A percentile compares a stretch with the other conserved stretches of the same genome.
Evolutionary conservation across 2,329 filamentous ascomycete genomes (phyloP).

Genomic region (Hypoxylon sp.): DNA sequence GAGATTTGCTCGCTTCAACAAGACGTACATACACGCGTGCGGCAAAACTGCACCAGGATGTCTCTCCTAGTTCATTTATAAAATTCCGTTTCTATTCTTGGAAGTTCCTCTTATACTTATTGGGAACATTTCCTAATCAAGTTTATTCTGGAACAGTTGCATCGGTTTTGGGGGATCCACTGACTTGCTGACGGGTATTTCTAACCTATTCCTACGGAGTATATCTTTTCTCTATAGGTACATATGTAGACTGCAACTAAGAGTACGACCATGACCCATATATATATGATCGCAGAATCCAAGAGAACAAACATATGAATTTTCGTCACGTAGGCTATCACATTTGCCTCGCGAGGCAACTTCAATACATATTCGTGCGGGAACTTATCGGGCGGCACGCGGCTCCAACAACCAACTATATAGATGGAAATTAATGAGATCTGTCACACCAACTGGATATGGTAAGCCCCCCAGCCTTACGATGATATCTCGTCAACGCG

Average conservation of each 20-base stretch:
- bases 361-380: constrained; percentile 19
- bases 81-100: constrained; percentile 43
- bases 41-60: constrained; percentile 38
- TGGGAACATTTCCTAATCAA: constrained; percentile 35
- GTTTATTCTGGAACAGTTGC: constrained; percentile 37
- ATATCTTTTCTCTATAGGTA: not conserved
- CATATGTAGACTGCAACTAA: constrained; percentile 1
- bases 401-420: constrained; percentile 20
- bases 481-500: constrained; percentile 18
- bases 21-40: constrained; percentile 29
- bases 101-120: constrained; percentile 26
- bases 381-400: constrained; percentile 12
- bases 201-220: constrained; percentile 1
- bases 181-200: constrained; percentile 26
- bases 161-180: constrained; percentile 37
- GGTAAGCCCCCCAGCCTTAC: constrained; percentile 35
- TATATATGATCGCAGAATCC: constrained; percentile 16
- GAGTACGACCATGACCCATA: constrained; percentile 10
- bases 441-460: constrained; percentile 34
- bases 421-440: constrained; percentile 19
- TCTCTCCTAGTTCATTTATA: constrained; percentile 29
- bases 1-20: constrained; percentile 27
- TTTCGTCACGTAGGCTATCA: constrained; percentile 13
- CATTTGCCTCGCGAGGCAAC: constrained; percentile 25
- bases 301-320: constrained; percentile 10